These are phyloP conservation scores for Apophysomyces ossiformis DNA, from an alignment of 371 early-diverging fungal genomes.

Conservation along the genomic window DNA sequence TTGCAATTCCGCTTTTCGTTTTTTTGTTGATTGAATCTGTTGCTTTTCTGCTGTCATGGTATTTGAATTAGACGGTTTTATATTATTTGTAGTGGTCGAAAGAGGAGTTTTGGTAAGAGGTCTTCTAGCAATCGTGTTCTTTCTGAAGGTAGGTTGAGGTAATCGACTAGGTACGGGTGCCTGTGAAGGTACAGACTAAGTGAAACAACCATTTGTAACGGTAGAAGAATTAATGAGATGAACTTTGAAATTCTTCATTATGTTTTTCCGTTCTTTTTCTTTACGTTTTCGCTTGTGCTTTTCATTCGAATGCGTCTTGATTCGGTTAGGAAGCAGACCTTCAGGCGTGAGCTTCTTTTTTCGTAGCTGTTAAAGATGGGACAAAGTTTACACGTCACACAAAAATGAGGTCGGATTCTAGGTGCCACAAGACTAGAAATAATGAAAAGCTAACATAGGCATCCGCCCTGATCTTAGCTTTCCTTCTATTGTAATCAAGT, in stretches of 20 bases:
- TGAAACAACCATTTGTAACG: background rate
- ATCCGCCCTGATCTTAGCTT: too few relatives aligned
- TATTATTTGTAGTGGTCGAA: background rate
- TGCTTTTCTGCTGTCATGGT: background rate
- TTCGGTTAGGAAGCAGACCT: background rate
- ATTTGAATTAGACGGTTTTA: background rate
- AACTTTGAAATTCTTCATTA: too few relatives aligned
- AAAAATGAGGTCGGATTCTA: too few relatives aligned
- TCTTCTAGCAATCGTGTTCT: background rate
- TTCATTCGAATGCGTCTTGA: background rate
- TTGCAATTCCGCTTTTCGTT: background rate
- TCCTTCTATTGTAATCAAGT: too few relatives aligned
- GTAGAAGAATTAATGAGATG: too few relatives aligned
- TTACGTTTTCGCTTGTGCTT: conserved; percentile 2
- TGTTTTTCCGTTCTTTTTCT: background rate
- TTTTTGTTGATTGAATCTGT: background rate
- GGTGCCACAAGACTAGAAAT: too few relatives aligned
- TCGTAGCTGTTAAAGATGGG: too few relatives aligned
- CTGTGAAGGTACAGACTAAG: background rate
- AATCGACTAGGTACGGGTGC: background rate
- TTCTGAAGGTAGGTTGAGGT: background rate
- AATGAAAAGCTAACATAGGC: too few relatives aligned
- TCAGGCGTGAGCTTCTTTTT: background rate
- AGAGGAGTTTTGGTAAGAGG: background rate
- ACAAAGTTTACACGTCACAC: too few relatives aligned